A percentile compares a stretch with the other conserved stretches of the same genome.
phyloP scores from a whole-genome alignment of 139 green algal genomes.

The Picochlorum sp. region DNA sequence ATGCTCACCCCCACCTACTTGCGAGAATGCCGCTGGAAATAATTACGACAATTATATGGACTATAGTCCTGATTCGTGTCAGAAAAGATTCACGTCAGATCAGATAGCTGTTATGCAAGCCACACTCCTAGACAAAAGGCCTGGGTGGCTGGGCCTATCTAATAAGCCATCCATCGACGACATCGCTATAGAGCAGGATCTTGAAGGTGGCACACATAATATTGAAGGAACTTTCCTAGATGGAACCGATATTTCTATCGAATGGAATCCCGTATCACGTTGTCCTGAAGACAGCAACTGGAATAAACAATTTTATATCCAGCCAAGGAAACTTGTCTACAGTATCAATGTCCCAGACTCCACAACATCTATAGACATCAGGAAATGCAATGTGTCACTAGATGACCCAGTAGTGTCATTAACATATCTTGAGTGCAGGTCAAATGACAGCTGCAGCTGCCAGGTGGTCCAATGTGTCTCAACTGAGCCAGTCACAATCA shows the following conservation, averaged over 20 bases:
- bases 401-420: background rate
- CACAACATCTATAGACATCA: background rate
- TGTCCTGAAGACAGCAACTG: background rate
- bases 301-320: background rate
- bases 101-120: background rate
- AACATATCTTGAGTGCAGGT: background rate
- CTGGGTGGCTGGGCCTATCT: background rate
- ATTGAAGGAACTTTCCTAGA: background rate
- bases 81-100: background rate
- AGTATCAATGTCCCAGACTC: background rate
- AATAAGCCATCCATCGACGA: background rate
- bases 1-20: background rate
- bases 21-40: background rate
- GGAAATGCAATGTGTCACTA: background rate
- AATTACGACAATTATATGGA: slow-evolving; percentile 1
- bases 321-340: background rate
- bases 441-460: background rate
- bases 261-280: background rate
- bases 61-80: background rate
- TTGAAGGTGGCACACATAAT: background rate
- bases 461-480: background rate
- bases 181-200: background rate
- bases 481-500: background rate
- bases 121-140: background rate
- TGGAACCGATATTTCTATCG: background rate